Conservation (phyloP, 352 stramenopile species). For the Pythium dissimile region DNA sequence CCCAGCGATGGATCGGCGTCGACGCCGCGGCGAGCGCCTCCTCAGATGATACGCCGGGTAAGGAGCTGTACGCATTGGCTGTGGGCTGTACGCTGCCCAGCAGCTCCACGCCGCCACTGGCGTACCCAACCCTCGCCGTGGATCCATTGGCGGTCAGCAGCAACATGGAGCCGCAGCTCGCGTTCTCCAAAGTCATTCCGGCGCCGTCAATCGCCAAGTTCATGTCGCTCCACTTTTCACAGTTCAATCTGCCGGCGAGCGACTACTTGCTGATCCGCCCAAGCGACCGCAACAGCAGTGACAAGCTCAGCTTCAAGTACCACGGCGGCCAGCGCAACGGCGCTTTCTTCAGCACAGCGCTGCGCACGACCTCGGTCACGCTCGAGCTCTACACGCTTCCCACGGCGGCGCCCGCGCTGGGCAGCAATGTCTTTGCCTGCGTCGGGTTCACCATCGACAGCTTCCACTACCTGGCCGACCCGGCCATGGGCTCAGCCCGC, state of each 20-base stretch:
- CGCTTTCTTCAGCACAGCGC: slow-evolving; percentile 36
- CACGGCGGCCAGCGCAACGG: slow-evolving; percentile 24
- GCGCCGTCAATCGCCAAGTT: too few relatives aligned
- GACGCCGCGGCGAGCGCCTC: neutral
- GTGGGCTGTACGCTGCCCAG: too few relatives aligned
- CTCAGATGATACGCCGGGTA: slow-evolving; percentile 38
- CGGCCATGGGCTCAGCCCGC: neutral
- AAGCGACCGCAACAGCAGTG: slow-evolving; percentile 23
- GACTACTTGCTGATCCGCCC: slow-evolving; percentile 55
- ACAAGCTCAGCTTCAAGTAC: slow-evolving; percentile 33
- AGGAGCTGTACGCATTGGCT: slow-evolving; percentile 30
- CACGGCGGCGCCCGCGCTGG: slow-evolving; percentile 4
- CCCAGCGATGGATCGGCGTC: neutral
- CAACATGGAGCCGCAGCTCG: too few relatives aligned
- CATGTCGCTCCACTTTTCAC: slow-evolving; percentile 56
- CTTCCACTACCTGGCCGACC: slow-evolving; percentile 38
- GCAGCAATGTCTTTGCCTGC: slow-evolving; percentile 27
- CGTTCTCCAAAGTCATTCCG: too few relatives aligned
- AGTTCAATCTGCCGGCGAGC: slow-evolving; percentile 53
- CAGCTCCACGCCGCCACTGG: slow-evolving; percentile 27
- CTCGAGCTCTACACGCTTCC: slow-evolving; percentile 46
- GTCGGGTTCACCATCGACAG: slow-evolving; percentile 49
- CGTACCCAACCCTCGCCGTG: slow-evolving; percentile 4
- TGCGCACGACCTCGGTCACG: slow-evolving; percentile 37
- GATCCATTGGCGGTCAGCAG: neutral